These are phyloP conservation scores for Diplodia corticola DNA, from an alignment of 2,329 filamentous ascomycete genomes.

Conservation along the genomic window DNA sequence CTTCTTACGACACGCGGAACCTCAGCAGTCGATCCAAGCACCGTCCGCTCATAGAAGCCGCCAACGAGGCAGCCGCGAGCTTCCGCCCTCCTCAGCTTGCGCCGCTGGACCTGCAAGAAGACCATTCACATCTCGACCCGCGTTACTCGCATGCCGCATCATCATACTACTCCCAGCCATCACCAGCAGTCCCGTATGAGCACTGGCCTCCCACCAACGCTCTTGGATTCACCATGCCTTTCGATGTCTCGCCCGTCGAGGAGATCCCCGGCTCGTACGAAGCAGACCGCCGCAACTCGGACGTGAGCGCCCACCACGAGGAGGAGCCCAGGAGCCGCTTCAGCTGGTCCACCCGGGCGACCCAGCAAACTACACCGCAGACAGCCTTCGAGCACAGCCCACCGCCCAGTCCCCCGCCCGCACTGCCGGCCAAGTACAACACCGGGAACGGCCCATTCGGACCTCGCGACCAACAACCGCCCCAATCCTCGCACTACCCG, in stretches of 20 bases:
- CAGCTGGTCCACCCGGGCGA: conserved; percentile 45
- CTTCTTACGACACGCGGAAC: conserved; percentile 46
- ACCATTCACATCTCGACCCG: conserved; percentile 50
- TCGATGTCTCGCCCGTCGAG: conserved; percentile 22
- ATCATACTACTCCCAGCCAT: conserved; percentile 63
- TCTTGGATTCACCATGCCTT: conserved; percentile 23
- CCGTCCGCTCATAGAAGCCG: conserved; percentile 25
- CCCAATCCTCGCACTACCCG: not conserved
- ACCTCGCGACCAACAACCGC: conserved; percentile 9
- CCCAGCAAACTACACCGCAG: conserved; percentile 37
- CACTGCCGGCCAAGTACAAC: conserved; percentile 33
- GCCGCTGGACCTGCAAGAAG: not conserved
- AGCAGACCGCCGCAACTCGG: not conserved
- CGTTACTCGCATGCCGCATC: conserved; percentile 41
- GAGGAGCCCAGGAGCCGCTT: conserved; percentile 38
- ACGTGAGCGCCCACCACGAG: conserved; percentile 16
- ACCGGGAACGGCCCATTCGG: not conserved
- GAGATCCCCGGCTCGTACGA: conserved; percentile 12
- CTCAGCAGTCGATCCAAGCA: conserved; percentile 32
- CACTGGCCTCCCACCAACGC: conserved; percentile 4
- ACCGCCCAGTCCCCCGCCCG: conserved; percentile 44
- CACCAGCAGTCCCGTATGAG: conserved; percentile 34
- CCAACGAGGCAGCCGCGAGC: conserved; percentile 30
- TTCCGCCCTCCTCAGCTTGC: conserved; percentile 7
- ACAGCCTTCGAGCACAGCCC: conserved; percentile 44